A percentile compares a stretch with the other conserved stretches of the same genome.
Conservation (phyloP, 1,284 basidiomycete species). For the Melampsora larici-populina region DNA sequence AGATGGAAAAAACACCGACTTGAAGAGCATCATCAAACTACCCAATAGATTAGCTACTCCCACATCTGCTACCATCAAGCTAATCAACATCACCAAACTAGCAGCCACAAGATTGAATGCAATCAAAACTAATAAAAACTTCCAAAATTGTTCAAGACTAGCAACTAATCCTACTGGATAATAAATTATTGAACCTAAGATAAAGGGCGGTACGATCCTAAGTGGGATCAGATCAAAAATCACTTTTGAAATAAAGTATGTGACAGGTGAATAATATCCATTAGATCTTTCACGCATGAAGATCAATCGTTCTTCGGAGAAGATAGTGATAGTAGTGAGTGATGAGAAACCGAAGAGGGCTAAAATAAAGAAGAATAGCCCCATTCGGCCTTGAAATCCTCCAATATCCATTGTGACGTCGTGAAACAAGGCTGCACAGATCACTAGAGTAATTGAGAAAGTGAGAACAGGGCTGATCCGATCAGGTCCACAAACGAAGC, state of each 20-base stretch:
- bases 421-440: slow-evolving; percentile 44
- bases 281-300: slow-evolving; percentile 96
- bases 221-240: slow-evolving; percentile 93
- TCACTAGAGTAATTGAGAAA: slow-evolving; percentile 46
- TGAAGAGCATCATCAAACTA: slow-evolving; percentile 93
- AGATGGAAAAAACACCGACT: slow-evolving; percentile 62
- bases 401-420: slow-evolving; percentile 65
- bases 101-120: slow-evolving; percentile 93
- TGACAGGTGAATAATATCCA: slow-evolving; percentile 91
- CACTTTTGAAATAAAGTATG: slow-evolving; percentile 93
- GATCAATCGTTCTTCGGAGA: slow-evolving; percentile 86
- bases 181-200: slow-evolving; percentile 93
- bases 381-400: slow-evolving; percentile 82
- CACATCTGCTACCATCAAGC: slow-evolving; percentile 76
- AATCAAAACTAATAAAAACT: slow-evolving; percentile 90
- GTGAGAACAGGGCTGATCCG: slow-evolving; percentile 70
- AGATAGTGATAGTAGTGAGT: slow-evolving; percentile 82
- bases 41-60: slow-evolving; percentile 89
- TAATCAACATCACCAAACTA: slow-evolving; percentile 82
- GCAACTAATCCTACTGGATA: slow-evolving; percentile 88
- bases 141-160: slow-evolving; percentile 85
- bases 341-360: slow-evolving; percentile 94
- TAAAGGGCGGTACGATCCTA: slow-evolving; percentile 84
- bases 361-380: slow-evolving; percentile 93
- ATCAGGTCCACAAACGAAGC: slow-evolving; percentile 57